Base-by-base conservation (phyloP, 805 yeast genomes). In the Candida bentonensis region DNA sequence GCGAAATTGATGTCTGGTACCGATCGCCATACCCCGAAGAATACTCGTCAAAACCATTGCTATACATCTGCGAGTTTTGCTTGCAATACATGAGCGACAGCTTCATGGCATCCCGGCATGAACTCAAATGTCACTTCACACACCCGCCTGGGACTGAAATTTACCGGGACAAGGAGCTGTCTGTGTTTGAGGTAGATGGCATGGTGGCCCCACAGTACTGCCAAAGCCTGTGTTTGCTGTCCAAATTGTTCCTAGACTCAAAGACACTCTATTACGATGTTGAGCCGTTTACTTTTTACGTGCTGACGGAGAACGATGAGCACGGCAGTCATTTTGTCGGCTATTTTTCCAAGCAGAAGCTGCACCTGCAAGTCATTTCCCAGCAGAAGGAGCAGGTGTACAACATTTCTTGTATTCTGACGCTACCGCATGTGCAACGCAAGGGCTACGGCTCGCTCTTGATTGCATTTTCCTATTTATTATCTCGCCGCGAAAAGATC, bases 71-170 rank as follows among this genome's bases (percentile, higher is more conserved):
- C 61, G 92, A 86, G 51, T 77, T 70, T 53, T 92, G 97, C 58
- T 62, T 89, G 46, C 79, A 82, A 62, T 88, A 85, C 57, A 78
- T 78, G 76, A 70, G 71, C 30, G 78, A 87, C 0, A 78, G 81
- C 15, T 78, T 72, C 51, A 75, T 79, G 0, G 69, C 75, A 43
- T 66, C 70, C 51, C 68, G 97, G 22, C 98, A 92, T 61, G 68
- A 66, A 48, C 53, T 76, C 48, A 88, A 89, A 57, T 92, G 97
- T 61, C 72, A 70, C 23, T 63, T 72, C 43, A 65, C 63, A 41
- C 79, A 73, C 51, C 97, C 97, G 1, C 96, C 96, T 0, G 97
- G 97, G 1, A 78, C 77, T 57, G 96, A 89, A 54, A 83, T 89
- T 21, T 92, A 92, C 56, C 70, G 95, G 44, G 82, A 82, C 51